Evolutionary conservation across 176 grass and related monocot species (phyloP).

Genomic region (Eleusine indica): DNA sequence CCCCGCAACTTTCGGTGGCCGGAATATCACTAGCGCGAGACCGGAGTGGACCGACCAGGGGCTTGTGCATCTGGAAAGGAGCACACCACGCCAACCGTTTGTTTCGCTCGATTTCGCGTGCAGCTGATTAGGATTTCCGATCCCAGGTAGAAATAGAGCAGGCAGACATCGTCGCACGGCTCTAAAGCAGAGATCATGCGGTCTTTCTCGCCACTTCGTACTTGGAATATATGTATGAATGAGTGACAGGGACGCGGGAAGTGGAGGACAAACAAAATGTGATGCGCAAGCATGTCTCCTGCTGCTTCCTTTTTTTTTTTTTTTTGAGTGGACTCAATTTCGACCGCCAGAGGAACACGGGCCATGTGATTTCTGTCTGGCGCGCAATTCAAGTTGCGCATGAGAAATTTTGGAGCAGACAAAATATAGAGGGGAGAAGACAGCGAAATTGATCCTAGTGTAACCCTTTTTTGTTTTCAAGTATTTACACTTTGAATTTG

Average conservation of each 20-base stretch:
- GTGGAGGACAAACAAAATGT: constrained; percentile 24
- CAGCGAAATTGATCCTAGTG: background rate
- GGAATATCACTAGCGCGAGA: background rate
- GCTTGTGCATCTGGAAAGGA: background rate
- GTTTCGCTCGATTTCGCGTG: background rate
- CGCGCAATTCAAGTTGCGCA: background rate
- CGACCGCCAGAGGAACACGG: constrained; percentile 10
- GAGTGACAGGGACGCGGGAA: background rate
- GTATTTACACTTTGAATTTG: constrained; percentile 18
- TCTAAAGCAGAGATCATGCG: background rate
- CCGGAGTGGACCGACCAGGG: background rate
- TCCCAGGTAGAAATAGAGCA: background rate
- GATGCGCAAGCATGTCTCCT: constrained; percentile 13
- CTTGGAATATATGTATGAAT: background rate
- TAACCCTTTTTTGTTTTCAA: background rate
- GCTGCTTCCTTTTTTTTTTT: background rate
- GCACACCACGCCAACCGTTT: background rate
- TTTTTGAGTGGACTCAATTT: background rate
- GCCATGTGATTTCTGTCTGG: constrained; percentile 17
- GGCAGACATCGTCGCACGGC: background rate
- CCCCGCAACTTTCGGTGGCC: constrained; percentile 19
- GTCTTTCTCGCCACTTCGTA: background rate
- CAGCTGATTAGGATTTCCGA: background rate
- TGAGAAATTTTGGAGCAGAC: too few relatives aligned
- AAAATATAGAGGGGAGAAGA: background rate